Conservation (phyloP, 306 rosid species). For the Dalbergia oliveri region DNA sequence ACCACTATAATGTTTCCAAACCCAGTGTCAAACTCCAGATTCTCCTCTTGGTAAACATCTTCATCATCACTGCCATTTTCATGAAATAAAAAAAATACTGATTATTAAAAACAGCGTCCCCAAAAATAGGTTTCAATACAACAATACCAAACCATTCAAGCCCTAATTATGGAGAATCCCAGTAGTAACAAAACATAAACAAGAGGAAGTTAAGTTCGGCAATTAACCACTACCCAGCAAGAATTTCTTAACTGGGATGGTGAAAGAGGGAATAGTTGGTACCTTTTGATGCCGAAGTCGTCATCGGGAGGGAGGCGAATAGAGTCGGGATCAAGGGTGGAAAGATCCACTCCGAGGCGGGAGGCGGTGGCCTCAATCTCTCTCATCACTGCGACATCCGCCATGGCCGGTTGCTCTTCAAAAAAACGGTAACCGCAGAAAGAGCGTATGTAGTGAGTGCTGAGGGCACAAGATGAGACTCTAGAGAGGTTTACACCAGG, state of each 20-base stretch:
- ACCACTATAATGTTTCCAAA: constrained; percentile 78
- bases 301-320: constrained; percentile 73
- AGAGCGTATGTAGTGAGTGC: neutral
- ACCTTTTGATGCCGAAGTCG: constrained; percentile 72
- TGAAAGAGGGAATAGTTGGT: neutral
- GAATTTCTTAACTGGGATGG: neutral
- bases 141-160: neutral
- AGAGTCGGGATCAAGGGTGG: constrained; percentile 64
- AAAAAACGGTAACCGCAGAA: neutral
- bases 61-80: constrained; percentile 68
- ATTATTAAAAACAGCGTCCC: neutral
- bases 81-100: neutral
- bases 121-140: neutral
- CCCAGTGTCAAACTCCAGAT: constrained; percentile 72
- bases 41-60: constrained; percentile 59
- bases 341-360: constrained; percentile 68
- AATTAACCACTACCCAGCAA: neutral
- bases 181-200: neutral
- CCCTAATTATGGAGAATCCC: neutral
- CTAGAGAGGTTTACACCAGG: neutral
- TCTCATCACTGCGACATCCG: constrained; percentile 67
- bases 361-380: constrained; percentile 79
- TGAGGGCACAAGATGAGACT: neutral
- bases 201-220: neutral
- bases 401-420: constrained; percentile 50